phyloP scores from a whole-genome alignment of 2,329 filamentous ascomycete genomes.

The Colletotrichum tofieldiae region DNA sequence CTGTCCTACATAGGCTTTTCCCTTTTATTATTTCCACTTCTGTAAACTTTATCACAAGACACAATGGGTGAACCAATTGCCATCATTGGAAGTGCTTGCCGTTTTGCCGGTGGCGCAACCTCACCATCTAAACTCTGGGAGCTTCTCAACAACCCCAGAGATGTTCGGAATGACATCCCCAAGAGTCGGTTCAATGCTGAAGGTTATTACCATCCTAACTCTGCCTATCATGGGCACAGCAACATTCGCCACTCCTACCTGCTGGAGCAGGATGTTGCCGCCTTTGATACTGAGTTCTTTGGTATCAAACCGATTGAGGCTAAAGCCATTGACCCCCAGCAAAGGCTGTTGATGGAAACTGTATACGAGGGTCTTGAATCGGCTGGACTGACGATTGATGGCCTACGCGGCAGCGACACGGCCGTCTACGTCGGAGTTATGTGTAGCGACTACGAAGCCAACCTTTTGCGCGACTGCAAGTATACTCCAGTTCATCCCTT shows the following conservation, averaged over 20 bases:
- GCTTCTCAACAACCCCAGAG: constrained; percentile 46
- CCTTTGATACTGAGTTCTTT: constrained; percentile 60
- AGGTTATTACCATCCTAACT: constrained; percentile 42
- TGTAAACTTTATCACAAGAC: too few relatives aligned
- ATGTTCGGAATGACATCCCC: constrained; percentile 46
- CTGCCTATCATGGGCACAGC: constrained; percentile 38
- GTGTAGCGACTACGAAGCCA: constrained; percentile 46
- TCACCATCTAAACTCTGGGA: constrained; percentile 44
- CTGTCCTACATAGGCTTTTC: too few relatives aligned
- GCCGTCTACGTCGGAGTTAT: constrained; percentile 44
- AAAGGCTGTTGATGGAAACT: constrained; percentile 51
- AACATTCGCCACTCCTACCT: constrained; percentile 44
- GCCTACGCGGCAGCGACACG: constrained; percentile 15
- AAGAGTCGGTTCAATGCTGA: constrained; percentile 47
- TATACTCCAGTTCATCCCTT: too few relatives aligned
- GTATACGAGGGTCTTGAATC: constrained; percentile 50
- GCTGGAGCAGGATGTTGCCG: constrained; percentile 41
- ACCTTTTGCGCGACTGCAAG: constrained; percentile 43
- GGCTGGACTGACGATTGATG: constrained; percentile 11
- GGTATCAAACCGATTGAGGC: constrained; percentile 53
- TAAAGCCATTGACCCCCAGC: constrained; percentile 52
- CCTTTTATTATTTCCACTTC: too few relatives aligned
- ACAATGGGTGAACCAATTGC: constrained; percentile 43
- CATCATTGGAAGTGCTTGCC: constrained; percentile 45
- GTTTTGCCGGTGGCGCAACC: constrained; percentile 43